A percentile compares a stretch with the other conserved stretches of the same genome.
Conservation (phyloP, 148 eudicot genomes). For the Fallopia convolvulus region DNA sequence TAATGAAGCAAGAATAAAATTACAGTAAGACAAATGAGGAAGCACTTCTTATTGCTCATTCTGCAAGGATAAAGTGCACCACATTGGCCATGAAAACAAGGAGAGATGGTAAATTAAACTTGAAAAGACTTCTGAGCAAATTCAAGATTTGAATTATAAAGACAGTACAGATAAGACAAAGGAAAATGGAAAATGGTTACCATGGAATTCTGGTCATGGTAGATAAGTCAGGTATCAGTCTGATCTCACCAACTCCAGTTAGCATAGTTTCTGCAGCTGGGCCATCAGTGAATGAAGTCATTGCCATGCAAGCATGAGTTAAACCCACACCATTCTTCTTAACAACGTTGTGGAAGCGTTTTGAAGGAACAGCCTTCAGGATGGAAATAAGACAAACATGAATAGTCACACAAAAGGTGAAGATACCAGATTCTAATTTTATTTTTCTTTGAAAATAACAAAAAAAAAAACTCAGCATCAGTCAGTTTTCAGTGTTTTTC, state of each 20-base stretch:
- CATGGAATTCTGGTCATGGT: conserved; percentile 78
- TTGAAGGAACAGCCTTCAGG: conserved; percentile 59
- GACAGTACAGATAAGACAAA: not conserved
- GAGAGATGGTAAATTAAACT: not conserved
- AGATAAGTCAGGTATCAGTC: conserved; percentile 82
- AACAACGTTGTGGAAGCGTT: conserved; percentile 61
- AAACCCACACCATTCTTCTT: conserved; percentile 81
- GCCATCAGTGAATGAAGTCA: conserved; percentile 64
- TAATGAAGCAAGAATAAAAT: not conserved
- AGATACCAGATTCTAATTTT: not conserved
- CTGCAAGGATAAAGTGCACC: not conserved
- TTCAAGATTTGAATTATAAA: not conserved
- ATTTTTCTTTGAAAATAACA: not conserved
- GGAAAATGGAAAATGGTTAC: conserved; percentile 25
- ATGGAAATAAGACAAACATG: not conserved
- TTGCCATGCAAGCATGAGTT: conserved; percentile 74
- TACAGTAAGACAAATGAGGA: not conserved
- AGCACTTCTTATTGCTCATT: not conserved
- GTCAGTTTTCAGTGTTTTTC: not conserved
- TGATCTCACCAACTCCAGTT: conserved; percentile 78
- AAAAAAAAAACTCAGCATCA: not conserved
- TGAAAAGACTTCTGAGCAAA: not conserved
- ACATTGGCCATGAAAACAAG: conserved; percentile 3
- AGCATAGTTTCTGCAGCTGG: conserved; percentile 76
- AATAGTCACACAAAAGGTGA: conserved; percentile 4